Conservation (phyloP, 805 yeast species). For the Metschnikowia aberdeeniae region DNA sequence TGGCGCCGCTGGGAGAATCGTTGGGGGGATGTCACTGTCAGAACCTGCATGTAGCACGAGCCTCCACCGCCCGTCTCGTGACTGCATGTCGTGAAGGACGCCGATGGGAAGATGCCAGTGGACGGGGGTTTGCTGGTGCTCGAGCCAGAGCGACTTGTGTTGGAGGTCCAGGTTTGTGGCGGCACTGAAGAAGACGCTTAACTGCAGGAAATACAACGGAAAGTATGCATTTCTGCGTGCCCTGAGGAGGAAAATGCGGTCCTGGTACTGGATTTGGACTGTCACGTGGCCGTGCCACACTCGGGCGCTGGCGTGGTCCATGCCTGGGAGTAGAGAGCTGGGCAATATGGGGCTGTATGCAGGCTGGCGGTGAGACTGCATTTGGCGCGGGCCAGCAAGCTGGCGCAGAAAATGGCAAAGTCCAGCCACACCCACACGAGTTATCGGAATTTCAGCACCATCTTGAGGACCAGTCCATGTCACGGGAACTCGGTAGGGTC, state of each 20-base stretch:
- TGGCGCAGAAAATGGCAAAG: no score
- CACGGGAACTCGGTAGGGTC: no score
- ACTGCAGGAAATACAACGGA: constrained; percentile 36
- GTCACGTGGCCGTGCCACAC: constrained; percentile 57
- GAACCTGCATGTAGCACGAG: constrained; percentile 21
- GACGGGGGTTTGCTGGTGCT: constrained; percentile 57
- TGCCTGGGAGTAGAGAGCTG: background rate
- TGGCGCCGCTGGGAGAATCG: constrained; percentile 25
- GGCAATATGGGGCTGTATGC: background rate
- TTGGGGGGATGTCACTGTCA: constrained; percentile 24
- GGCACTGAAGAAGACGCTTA: constrained; percentile 36
- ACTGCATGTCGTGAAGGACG: constrained; percentile 52
- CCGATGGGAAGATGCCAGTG: constrained; percentile 81
- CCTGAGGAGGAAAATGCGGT: constrained; percentile 18
- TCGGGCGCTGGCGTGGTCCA: constrained; percentile 26
- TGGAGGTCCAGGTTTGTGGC: constrained; percentile 15
- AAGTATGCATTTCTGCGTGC: constrained; percentile 50
- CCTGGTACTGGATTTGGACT: constrained; percentile 30
- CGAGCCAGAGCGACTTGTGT: constrained; percentile 53
- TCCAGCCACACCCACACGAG: background rate
- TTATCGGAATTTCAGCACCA: no score
- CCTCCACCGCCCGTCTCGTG: constrained; percentile 29
- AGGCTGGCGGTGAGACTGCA: background rate
- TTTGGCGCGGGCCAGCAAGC: no score
- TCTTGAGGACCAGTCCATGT: no score